Evolutionary conservation across 768 basidiomycete genomes (phyloP), one percentile per base, ranked within the genome.

Genomic region (Agrocybe praecox): DNA sequence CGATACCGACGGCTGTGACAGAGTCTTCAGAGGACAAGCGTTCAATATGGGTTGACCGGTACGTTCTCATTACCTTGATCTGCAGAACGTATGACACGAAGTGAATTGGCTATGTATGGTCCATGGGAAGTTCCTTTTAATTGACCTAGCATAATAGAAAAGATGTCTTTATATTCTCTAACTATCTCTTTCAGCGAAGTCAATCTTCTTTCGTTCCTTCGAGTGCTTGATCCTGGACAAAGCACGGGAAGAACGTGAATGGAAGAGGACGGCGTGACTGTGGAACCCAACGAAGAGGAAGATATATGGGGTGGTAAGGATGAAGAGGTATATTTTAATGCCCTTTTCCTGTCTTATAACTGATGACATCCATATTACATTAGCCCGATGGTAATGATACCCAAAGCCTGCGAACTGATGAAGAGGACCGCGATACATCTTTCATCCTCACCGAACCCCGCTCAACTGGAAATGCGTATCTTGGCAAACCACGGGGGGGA

Each of bases 391-490:
- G n/a, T n/a, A n/a, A 86, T 55, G 81, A 83, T 15, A 21, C 72
- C 0, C 85, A 89, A 62, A 76, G n/a, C n/a, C n/a, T n/a, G 68
- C 48, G 80, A 82, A 2, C 77, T 95, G 11, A 94, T 97, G 86
- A 71, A 74, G 11, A 83, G 87, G 51, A 96, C 94, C 0, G 90
- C 90, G 0, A 61, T 67, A 12, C 90, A 93, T 57, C 71, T 96
- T 29, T 66, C 80, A 22, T 72, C 83, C 7, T 89, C 93, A 1
- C 84, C 88, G 1, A 94, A 95, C 64, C 82, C 91, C 15, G 83
- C 87, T 0, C 86, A 94, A 60, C 79, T 96, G 21, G 93, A 95
- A 69, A 86, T 94, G 80, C 84, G 94, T 6, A 94, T 97, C 63
- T 75, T 96, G 15, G 88, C 94, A 10, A 94, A 96, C 62, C 83